Percentiles rank a stretch among this genome's conserved stretches.
Evolutionary conservation across 495 filamentous ascomycete genomes (phyloP).

Genomic region (Penicillium paxilli): DNA sequence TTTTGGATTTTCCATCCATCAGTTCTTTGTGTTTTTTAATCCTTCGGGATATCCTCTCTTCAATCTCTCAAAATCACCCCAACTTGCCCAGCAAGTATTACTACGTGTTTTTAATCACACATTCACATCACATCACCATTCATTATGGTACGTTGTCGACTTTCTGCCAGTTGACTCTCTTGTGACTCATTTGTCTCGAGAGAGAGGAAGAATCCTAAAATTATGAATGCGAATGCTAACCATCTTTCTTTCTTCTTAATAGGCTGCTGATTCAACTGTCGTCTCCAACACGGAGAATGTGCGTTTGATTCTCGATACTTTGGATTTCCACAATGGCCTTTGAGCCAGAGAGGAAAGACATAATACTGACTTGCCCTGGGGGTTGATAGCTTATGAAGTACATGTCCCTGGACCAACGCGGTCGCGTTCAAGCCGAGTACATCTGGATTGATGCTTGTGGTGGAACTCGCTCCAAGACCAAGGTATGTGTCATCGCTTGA

Average conservation of each 20-base stretch:
- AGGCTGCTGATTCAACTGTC: conserved; percentile 55
- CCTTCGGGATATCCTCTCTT: conserved; percentile 17
- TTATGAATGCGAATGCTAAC: conserved; percentile 5
- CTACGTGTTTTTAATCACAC: conserved; percentile 30
- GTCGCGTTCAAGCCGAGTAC: conserved; percentile 86
- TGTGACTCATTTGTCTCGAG: conserved; percentile 8
- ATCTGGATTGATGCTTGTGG: conserved; percentile 90
- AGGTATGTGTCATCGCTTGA: conserved; percentile 60
- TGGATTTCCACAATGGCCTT: conserved; percentile 37
- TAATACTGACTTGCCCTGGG: conserved; percentile 39
- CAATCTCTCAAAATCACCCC: conserved; percentile 4
- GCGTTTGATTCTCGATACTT: conserved; percentile 43
- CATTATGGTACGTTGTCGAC: conserved; percentile 42
- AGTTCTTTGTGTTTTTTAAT: conserved; percentile 13
- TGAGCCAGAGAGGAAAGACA: conserved; percentile 34
- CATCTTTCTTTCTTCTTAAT: conserved; percentile 5
- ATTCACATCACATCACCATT: conserved; percentile 40
- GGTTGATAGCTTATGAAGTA: conserved; percentile 81
- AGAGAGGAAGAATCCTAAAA: no score
- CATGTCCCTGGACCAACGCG: conserved; percentile 85
- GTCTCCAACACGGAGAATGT: conserved; percentile 73
- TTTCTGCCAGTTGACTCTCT: not conserved
- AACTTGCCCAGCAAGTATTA: conserved; percentile 22
- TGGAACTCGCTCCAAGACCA: conserved; percentile 84
- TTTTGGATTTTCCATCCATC: conserved; percentile 28